Conservation (phyloP, 202 grass and related monocot species). For the Brachypodium distachyon region DNA sequence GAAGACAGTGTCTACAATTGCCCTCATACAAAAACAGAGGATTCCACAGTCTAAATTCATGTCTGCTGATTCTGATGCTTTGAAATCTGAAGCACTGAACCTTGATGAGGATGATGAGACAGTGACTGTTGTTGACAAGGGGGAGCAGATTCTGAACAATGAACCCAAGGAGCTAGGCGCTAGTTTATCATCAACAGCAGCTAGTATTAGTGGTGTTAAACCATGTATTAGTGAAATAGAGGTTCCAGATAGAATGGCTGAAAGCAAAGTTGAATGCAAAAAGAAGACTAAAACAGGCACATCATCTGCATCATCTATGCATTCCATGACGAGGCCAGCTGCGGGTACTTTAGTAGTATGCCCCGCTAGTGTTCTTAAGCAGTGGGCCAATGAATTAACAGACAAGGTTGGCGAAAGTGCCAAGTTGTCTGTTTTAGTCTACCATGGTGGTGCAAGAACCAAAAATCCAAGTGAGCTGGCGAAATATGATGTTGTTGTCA, state of each 20-base stretch:
- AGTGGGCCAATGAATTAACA: conserved; percentile 76
- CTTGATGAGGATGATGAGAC: conserved; percentile 86
- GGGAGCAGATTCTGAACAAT: conserved; percentile 17
- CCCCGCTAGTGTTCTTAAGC: conserved; percentile 89
- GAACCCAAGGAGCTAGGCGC: conserved; percentile 31
- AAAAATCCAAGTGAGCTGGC: conserved; percentile 75
- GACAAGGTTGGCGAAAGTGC: conserved; percentile 69
- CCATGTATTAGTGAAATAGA: conserved; percentile 1
- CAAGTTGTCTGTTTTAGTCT: conserved; percentile 82
- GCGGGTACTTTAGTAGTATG: conserved; percentile 94
- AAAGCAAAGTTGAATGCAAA: conserved; percentile 28
- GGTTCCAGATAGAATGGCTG: conserved; percentile 9
- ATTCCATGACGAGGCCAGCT: conserved; percentile 54
- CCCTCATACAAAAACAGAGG: conserved; percentile 89
- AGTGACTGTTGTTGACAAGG: conserved; percentile 27
- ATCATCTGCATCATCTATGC: conserved; percentile 33
- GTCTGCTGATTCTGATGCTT: conserved; percentile 56
- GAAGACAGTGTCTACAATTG: conserved; percentile 93
- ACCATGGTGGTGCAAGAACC: conserved; percentile 92
- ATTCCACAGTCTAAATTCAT: conserved; percentile 67
- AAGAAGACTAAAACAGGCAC: conserved; percentile 33
- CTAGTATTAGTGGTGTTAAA: conserved; percentile 4
- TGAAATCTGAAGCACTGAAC: conserved; percentile 86
- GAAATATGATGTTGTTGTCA: conserved; percentile 91
- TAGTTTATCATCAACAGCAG: conserved; percentile 28